Evolutionary conservation across 1,284 basidiomycete species (phyloP).

Genomic region (Ceratobasidium sp.): DNA sequence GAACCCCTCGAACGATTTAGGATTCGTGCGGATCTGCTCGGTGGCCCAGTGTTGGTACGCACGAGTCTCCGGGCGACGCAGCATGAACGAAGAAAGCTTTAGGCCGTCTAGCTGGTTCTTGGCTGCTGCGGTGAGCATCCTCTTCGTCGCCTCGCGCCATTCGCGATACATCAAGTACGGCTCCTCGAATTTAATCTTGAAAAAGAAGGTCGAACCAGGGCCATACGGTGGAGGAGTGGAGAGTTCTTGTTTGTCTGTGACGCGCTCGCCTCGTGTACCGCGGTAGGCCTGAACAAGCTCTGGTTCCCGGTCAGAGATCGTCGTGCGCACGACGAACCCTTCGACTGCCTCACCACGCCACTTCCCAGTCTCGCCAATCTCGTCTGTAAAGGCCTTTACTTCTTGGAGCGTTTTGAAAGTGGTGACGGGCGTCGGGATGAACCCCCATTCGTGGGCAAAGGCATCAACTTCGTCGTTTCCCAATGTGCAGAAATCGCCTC

Average conservation of each 20-base stretch:
- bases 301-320: constrained; percentile 57
- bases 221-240: constrained; percentile 66
- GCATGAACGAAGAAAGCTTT: constrained; percentile 67
- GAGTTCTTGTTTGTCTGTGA: constrained; percentile 44
- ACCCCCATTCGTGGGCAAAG: constrained; percentile 92
- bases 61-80: constrained; percentile 72
- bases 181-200: constrained; percentile 99
- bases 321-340: constrained; percentile 94
- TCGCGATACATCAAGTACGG: constrained; percentile 99
- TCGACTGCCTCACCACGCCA: constrained; percentile 92
- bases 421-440: constrained; percentile 81
- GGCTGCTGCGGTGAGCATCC: constrained; percentile 62
- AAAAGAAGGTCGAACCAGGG: constrained; percentile 91
- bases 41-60: constrained; percentile 77
- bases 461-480: constrained; percentile 73
- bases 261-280: constrained; percentile 50
- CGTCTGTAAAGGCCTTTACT: constrained; percentile 78
- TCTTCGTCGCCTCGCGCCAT: constrained; percentile 94
- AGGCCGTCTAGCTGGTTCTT: constrained; percentile 52
- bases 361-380: constrained; percentile 72
- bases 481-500: constrained; percentile 78
- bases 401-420: constrained; percentile 70
- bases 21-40: constrained; percentile 45
- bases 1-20: constrained; percentile 33
- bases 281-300: constrained; percentile 53